A percentile compares a stretch with the other conserved stretches of the same genome.
Conservation (phyloP, 257 asterid genomes). For the Salvia hispanica region DNA sequence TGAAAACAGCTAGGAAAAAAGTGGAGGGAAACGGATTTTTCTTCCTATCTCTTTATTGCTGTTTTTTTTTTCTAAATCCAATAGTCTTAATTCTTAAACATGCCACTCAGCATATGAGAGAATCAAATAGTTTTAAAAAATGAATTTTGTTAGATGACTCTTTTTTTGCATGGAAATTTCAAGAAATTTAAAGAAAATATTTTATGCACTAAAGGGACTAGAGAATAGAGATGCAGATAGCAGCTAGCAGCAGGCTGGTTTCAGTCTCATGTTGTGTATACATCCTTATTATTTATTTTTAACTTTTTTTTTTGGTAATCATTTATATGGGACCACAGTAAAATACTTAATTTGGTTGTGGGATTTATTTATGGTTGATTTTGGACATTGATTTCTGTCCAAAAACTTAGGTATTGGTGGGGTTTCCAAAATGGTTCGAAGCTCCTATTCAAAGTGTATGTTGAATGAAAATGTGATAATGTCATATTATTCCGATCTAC, state of each 20-base stretch:
- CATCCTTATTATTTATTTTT: slow-evolving; percentile 3
- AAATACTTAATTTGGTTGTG: slow-evolving; percentile 23
- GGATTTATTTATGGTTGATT: slow-evolving; percentile 5
- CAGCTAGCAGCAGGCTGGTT: slow-evolving; percentile 2
- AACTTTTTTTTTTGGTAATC: not conserved
- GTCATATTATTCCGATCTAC: not conserved
- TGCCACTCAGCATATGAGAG: not conserved
- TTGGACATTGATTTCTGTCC: slow-evolving; percentile 18
- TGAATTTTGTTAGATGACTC: not conserved
- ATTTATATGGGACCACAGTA: slow-evolving; percentile 33
- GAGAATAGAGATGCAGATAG: slow-evolving; percentile 27
- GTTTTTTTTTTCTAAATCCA: not conserved
- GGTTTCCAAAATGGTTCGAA: too few species aligned
- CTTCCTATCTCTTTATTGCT: not conserved
- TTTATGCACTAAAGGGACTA: slow-evolving; percentile 5
- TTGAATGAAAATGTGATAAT: not conserved
- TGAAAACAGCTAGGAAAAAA: slow-evolving; percentile 18
- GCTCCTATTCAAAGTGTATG: too few species aligned
- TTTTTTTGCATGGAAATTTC: not conserved
- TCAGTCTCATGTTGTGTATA: slow-evolving; percentile 25
- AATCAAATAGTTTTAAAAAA: not conserved
- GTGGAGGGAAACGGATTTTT: slow-evolving; percentile 17
- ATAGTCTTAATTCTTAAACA: too few species aligned
- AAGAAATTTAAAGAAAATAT: not conserved
- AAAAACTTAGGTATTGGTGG: not conserved